phyloP scores from a whole-genome alignment of 2,329 filamentous ascomycete genomes.

The Cercospora zeina region DNA sequence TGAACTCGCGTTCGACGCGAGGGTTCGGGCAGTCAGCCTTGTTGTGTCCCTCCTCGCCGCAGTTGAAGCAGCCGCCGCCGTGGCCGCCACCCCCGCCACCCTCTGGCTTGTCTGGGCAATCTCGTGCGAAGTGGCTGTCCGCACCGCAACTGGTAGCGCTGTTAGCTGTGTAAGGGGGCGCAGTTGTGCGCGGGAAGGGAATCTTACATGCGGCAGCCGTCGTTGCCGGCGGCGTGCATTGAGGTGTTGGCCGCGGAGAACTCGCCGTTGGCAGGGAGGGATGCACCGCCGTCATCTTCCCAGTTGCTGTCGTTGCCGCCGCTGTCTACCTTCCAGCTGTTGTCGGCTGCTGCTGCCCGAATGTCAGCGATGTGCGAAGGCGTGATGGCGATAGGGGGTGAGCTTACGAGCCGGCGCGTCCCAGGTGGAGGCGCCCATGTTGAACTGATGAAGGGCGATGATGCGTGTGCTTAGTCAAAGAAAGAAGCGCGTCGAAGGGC shows the following conservation, averaged over 20 bases:
- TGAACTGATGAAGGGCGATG: conserved; percentile 5
- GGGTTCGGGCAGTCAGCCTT: conserved; percentile 64
- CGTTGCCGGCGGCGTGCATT: conserved; percentile 38
- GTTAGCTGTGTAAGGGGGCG: conserved; percentile 35
- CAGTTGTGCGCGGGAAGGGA: conserved; percentile 13
- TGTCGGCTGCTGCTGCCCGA: conserved; percentile 18
- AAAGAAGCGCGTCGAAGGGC: background rate
- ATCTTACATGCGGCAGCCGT: conserved; percentile 47
- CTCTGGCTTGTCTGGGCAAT: conserved; percentile 49
- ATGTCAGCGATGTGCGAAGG: conserved; percentile 16
- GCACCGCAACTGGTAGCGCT: conserved; percentile 43
- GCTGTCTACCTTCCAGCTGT: conserved; percentile 30
- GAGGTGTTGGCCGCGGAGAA: conserved; percentile 34
- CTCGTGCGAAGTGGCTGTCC: conserved; percentile 50
- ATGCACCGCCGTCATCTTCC: conserved; percentile 21
- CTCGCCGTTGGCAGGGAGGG: conserved; percentile 15
- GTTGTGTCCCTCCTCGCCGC: conserved; percentile 56
- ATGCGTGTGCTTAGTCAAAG: background rate
- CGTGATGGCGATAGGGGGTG: background rate
- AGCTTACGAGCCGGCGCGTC: conserved; percentile 29
- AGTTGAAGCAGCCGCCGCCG: conserved; percentile 60
- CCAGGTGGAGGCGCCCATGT: conserved; percentile 32
- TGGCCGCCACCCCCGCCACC: conserved; percentile 30
- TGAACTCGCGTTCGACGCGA: conserved; percentile 53
- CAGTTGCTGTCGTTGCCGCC: conserved; percentile 20